These are phyloP conservation scores for Arctostaphylos glauca DNA, from an alignment of 148 eudicot species.

Conservation along the genomic window DNA sequence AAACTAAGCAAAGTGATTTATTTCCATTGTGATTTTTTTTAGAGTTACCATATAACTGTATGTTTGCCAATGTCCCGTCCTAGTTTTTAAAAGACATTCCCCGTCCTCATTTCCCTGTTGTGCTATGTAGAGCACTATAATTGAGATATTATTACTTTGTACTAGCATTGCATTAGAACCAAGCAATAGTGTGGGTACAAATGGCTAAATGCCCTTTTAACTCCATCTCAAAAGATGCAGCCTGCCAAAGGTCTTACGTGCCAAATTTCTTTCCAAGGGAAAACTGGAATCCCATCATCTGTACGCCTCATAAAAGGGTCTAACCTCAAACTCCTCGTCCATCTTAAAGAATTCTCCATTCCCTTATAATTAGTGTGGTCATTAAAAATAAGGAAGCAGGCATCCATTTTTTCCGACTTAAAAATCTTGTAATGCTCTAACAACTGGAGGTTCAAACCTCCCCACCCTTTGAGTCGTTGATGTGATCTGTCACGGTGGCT, in stretches of 20 bases:
- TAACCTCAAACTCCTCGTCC: neutral
- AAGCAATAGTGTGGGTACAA: neutral
- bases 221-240: neutral
- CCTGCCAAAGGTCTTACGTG: neutral
- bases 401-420: neutral
- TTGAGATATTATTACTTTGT: neutral
- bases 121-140: neutral
- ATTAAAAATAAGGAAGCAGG: neutral
- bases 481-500: neutral
- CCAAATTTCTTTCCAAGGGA: neutral
- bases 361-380: neutral
- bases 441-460: neutral
- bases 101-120: neutral
- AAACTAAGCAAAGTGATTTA: neutral
- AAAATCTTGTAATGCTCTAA: no score
- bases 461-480: neutral
- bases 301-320: neutral
- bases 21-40: neutral
- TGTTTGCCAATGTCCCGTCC: neutral
- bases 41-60: neutral
- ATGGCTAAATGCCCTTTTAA: neutral
- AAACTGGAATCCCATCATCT: neutral
- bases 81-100: neutral
- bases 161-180: neutral
- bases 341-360: neutral